Conservation (phyloP, 2,329 filamentous ascomycete species). For the Sarocladium oryzae region DNA sequence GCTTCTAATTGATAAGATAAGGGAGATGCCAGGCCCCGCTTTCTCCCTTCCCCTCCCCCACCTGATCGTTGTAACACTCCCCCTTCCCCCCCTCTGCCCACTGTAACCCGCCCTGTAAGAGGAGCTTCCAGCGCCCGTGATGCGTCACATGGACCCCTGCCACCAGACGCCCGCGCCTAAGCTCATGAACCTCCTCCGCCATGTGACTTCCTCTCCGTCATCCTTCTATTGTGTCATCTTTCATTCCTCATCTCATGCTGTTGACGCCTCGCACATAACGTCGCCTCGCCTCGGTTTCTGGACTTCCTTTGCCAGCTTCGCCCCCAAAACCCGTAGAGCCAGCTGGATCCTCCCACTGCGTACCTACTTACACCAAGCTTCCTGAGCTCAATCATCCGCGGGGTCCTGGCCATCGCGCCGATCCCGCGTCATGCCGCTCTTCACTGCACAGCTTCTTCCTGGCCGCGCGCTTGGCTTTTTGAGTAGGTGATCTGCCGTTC, state of each 20-base stretch:
- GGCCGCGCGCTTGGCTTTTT: constrained; percentile 61
- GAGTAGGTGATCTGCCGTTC: constrained; percentile 20
- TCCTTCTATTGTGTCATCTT: not conserved
- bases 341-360: no score
- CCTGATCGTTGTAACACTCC: no score
- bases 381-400: not conserved
- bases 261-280: no score
- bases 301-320: no score
- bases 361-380: not conserved
- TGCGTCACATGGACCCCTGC: constrained; percentile 6
- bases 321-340: no score
- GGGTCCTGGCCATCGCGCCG: constrained; percentile 5
- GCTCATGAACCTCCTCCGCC: not conserved
- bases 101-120: not conserved
- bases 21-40: no score
- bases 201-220: not conserved
- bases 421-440: constrained; percentile 36
- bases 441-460: constrained; percentile 58
- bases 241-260: no score
- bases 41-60: not conserved
- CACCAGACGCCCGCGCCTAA: not conserved
- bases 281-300: no score
- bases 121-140: not conserved
- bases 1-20: not conserved
- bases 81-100: no score